Conservation (phyloP, 331 rosid species). For the Phaseolus coccineus region DNA sequence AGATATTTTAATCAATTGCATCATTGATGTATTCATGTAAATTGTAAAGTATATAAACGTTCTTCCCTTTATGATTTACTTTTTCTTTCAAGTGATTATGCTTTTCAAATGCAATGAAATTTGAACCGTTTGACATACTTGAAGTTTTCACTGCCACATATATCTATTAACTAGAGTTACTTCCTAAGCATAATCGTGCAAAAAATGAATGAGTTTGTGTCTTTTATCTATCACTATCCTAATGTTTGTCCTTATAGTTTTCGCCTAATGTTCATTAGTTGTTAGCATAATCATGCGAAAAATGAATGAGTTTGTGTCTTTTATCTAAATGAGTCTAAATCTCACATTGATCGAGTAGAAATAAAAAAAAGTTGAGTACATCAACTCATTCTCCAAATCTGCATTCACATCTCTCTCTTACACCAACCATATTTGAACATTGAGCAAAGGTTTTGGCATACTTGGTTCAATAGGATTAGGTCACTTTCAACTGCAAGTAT, state of each 20-base stretch:
- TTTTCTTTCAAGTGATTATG: neutral
- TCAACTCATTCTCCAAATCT: no score
- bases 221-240: neutral
- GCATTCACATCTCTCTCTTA: no score
- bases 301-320: neutral
- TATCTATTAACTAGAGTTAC: neutral
- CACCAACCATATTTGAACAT: neutral
- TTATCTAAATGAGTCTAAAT: neutral
- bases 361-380: no score
- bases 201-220: neutral
- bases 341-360: no score
- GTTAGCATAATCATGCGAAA: constrained; percentile 1
- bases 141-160: no score
- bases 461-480: neutral
- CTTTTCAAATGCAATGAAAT: constrained; percentile 1
- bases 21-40: neutral
- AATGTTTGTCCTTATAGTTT: neutral
- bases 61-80: neutral
- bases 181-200: constrained; percentile 1
- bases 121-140: neutral
- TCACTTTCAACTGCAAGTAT: neutral
- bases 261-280: neutral
- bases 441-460: neutral
- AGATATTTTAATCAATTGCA: constrained; percentile 12
- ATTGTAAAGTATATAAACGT: neutral